Conservation (phyloP, 352 stramenopile species). For the Saprolegnia diclina region DNA sequence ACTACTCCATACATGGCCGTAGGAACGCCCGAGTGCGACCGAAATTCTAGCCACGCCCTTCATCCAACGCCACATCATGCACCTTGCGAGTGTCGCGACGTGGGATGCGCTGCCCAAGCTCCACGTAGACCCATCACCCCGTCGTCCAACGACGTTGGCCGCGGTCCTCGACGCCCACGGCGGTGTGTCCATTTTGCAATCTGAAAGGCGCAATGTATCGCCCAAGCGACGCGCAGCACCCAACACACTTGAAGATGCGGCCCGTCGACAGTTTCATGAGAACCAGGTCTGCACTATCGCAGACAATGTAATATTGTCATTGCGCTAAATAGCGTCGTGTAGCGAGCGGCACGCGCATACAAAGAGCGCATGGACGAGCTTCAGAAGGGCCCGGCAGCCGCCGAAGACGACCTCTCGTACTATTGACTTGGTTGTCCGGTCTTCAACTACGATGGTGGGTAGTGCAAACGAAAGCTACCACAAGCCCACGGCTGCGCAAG, state of each 20-base stretch:
- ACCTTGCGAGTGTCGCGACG: neutral
- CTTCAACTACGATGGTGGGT: too few relatives aligned
- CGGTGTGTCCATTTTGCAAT: constrained; percentile 35
- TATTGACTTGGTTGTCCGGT: too few relatives aligned
- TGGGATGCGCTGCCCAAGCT: neutral
- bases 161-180: constrained; percentile 27
- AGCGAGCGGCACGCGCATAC: constrained; percentile 50
- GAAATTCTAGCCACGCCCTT: constrained; percentile 24
- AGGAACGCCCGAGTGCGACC: constrained; percentile 26
- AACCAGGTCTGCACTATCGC: constrained; percentile 43
- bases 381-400: constrained; percentile 28
- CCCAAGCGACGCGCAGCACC: too few relatives aligned
- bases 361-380: constrained; percentile 51
- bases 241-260: constrained; percentile 14
- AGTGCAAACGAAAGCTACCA: too few relatives aligned
- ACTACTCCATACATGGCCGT: neutral
- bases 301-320: too few relatives aligned
- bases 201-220: constrained; percentile 32
- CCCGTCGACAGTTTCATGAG: constrained; percentile 53
- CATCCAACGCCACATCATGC: constrained; percentile 23
- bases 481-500: too few relatives aligned
- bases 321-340: neutral
- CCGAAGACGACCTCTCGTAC: too few relatives aligned
- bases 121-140: neutral
- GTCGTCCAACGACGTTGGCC: too few relatives aligned